Base-by-base conservation (phyloP, 2,329 filamentous ascomycete species). In the Aspergillus sp. region DNA sequence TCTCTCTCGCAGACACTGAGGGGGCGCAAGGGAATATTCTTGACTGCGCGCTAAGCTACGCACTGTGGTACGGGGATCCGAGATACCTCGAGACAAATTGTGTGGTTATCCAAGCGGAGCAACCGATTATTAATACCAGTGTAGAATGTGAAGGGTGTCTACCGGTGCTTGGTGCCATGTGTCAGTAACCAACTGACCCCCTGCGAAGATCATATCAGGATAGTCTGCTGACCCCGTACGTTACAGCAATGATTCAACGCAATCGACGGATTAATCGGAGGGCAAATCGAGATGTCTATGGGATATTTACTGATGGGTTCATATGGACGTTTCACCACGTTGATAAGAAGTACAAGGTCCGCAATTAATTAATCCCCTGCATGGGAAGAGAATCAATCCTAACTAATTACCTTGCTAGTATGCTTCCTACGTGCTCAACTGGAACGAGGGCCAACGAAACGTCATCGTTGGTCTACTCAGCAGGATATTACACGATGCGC, bases 401-500 rank as follows among this genome's bases (percentile, higher is more conserved):
- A 19, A 51, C 49, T 34, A 1, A 51, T 51, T 51, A 6, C 13
- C 2, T 51, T 51, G 49, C 7, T n/a, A 51, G 49, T 51, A 51
- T 34, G 38, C 49, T 51, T 51, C 49, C 22, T 30, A 28, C 49
- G 49, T 38, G 17, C 31, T 51, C 28, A 38, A 38, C 19, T 51
- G 49, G 49, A 51, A 28, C 22, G 47, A 51, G 49, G 49, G 28
- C 11, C 28, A 51, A 15, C 28, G 8, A 30, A 19, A 15, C 7
- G 31, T 25, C 2, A 51, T 51, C 31, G 28, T 51, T 51, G 8
- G 9, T 6, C 49, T 51, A 4, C 17, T 51, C 13, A 51, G 49
- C 49, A 51, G 49, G 31, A 51, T 51, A 51, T 34, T 51, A 34
- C 49, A 25, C 22, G 49, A 51, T 51, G 49, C 49, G 28, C 25